phyloP scores from a whole-genome alignment of 345 rosid species.

The Excoecaria cochinchinensis region DNA sequence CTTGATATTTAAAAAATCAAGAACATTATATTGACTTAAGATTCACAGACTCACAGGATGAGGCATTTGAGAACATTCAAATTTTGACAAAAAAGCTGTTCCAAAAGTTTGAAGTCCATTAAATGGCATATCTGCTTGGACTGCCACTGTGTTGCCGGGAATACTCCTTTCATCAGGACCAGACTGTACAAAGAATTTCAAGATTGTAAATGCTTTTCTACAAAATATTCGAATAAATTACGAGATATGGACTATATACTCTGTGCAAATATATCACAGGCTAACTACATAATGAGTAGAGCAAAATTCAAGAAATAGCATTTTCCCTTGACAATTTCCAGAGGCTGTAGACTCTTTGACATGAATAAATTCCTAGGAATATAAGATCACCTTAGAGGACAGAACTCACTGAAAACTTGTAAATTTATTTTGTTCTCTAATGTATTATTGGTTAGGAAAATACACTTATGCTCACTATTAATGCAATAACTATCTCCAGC shows the following conservation, averaged over 20 bases:
- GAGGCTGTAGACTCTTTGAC: too few relatives aligned
- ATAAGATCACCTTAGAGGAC: not conserved
- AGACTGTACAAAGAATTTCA: constrained; percentile 45
- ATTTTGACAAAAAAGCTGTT: constrained; percentile 87
- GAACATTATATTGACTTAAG: constrained; percentile 1
- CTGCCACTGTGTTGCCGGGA: constrained; percentile 93
- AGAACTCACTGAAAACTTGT: not conserved
- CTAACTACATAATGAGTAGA: not conserved
- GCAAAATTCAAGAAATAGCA: not conserved
- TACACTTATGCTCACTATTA: not conserved
- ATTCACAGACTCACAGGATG: constrained; percentile 61
- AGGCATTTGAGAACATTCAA: constrained; percentile 98
- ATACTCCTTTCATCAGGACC: constrained; percentile 97
- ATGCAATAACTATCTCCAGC: not conserved
- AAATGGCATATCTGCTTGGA: constrained; percentile 96
- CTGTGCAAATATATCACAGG: not conserved
- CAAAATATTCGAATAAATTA: constrained; percentile 4
- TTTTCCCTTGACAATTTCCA: not conserved
- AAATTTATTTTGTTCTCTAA: not conserved
- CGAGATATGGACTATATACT: not conserved
- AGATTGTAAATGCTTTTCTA: constrained; percentile 7
- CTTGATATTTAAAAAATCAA: constrained; percentile 12
- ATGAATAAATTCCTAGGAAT: not conserved
- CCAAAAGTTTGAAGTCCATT: constrained; percentile 89
- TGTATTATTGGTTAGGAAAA: not conserved